These are phyloP conservation scores for Puccinia sorghi DNA, from an alignment of 1,284 basidiomycete genomes.

Conservation along the genomic window DNA sequence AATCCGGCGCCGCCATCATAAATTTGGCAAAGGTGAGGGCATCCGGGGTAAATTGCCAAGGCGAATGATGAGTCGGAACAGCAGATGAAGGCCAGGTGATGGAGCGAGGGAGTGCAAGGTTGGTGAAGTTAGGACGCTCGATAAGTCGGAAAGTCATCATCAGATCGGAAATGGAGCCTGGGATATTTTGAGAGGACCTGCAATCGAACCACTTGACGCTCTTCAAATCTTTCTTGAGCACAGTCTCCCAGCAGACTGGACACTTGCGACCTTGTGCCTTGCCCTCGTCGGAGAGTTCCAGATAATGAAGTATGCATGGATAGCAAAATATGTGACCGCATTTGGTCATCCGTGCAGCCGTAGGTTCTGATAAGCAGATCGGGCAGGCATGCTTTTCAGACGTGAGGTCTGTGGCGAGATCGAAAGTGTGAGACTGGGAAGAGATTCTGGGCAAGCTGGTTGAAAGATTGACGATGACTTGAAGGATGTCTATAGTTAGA, in stretches of 20 bases:
- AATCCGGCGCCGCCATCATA: constrained; percentile 89
- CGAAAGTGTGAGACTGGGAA: constrained; percentile 52
- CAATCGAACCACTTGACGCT: constrained; percentile 68
- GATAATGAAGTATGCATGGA: constrained; percentile 68
- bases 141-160: constrained; percentile 80
- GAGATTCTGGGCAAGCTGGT: constrained; percentile 56
- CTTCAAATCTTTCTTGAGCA: constrained; percentile 88
- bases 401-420: constrained; percentile 47
- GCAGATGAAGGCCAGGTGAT: constrained; percentile 89
- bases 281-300: constrained; percentile 74
- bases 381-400: constrained; percentile 65
- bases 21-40: constrained; percentile 86
- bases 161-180: constrained; percentile 59
- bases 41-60: constrained; percentile 93
- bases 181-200: constrained; percentile 8
- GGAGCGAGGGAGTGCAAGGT: constrained; percentile 89
- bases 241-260: constrained; percentile 92
- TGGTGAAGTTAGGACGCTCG: constrained; percentile 89
- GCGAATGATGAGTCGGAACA: constrained; percentile 83
- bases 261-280: constrained; percentile 75
- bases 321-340: constrained; percentile 78
- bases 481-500: constrained; percentile 94
- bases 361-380: constrained; percentile 88
- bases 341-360: constrained; percentile 92
- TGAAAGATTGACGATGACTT: constrained; percentile 82